Evolutionary conservation across 2,329 filamentous ascomycete species (phyloP).

Genomic region (Camillea tinctor): DNA sequence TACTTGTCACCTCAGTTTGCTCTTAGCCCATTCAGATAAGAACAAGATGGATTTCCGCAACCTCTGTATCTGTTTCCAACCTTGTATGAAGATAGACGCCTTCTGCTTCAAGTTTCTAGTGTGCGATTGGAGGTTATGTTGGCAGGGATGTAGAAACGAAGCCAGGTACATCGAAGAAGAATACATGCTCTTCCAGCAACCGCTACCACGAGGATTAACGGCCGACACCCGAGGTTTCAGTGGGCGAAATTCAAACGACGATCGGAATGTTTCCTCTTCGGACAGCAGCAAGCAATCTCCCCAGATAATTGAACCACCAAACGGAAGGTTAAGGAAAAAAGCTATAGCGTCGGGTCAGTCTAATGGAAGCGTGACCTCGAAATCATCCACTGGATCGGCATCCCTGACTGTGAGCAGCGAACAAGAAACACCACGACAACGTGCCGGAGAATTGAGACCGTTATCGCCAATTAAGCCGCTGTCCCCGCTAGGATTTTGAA

Average conservation of each 20-base stretch:
- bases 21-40: conserved; percentile 87
- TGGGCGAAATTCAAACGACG: conserved; percentile 40
- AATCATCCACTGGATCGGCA: conserved; percentile 43
- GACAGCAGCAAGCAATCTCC: conserved; percentile 59
- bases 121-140: conserved; percentile 93
- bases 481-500: conserved; percentile 57
- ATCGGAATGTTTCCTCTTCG: conserved; percentile 62
- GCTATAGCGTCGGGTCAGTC: conserved; percentile 39
- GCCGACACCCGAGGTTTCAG: conserved; percentile 19
- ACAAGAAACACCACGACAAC: conserved; percentile 35
- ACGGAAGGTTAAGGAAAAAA: conserved; percentile 45
- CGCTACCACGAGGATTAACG: conserved; percentile 50
- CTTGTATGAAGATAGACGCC: conserved; percentile 92
- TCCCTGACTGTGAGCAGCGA: conserved; percentile 47
- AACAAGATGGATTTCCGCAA: conserved; percentile 99
- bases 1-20: conserved; percentile 88
- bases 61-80: conserved; percentile 94
- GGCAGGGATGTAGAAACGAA: conserved; percentile 94
- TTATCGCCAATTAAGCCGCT: conserved; percentile 66
- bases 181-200: conserved; percentile 59
- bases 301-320: conserved; percentile 26
- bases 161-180: conserved; percentile 73
- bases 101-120: conserved; percentile 96
- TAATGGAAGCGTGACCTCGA: conserved; percentile 44
- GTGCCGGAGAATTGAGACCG: conserved; percentile 49